Percentiles rank a stretch among this genome's conserved stretches.
Evolutionary conservation across 495 filamentous ascomycete genomes (phyloP).

Genomic region (Tuber brumale): DNA sequence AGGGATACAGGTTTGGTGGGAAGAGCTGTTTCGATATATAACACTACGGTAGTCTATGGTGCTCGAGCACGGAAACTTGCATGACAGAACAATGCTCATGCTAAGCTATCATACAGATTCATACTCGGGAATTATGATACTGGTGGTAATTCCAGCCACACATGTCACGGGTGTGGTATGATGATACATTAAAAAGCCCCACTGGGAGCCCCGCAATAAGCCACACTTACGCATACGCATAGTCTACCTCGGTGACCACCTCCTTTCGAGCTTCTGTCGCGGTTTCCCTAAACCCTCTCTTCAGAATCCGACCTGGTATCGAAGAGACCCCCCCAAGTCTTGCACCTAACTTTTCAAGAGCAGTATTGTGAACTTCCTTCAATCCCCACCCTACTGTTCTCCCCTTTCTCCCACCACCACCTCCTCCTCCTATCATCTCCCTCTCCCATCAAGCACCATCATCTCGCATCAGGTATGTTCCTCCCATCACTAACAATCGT

Average conservation of each 20-base stretch:
- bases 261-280: background rate
- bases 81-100: background rate
- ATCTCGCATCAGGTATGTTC: background rate
- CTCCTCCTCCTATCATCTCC: background rate
- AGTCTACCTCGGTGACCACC: background rate
- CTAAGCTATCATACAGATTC: no score
- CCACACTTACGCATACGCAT: constrained; percentile 15
- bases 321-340: background rate
- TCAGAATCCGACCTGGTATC: background rate
- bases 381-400: background rate
- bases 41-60: no score
- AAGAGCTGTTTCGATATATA: background rate
- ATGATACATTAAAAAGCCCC: background rate
- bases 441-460: background rate
- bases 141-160: background rate
- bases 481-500: background rate
- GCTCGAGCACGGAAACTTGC: no score
- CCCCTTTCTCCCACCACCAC: background rate
- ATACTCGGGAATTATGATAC: background rate
- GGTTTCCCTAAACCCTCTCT: background rate
- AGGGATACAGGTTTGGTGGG: background rate
- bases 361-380: background rate
- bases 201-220: constrained; percentile 29
- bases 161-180: background rate
- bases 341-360: background rate